Conservation (phyloP, 805 yeast genomes). For the Kuraishia cidri region DNA sequence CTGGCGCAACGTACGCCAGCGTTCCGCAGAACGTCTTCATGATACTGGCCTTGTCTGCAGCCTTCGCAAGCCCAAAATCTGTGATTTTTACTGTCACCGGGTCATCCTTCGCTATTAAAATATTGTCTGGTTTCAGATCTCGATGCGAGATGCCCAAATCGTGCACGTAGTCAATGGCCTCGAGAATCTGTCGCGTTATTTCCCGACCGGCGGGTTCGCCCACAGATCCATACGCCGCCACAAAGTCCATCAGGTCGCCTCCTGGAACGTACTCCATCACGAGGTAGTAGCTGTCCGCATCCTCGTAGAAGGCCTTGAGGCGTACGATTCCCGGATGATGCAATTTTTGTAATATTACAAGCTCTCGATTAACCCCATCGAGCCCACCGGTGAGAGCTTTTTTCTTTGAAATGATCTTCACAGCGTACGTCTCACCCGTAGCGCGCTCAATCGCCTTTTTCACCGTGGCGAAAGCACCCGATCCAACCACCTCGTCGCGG, state of each 20-base stretch:
- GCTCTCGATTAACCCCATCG: conserved; percentile 79
- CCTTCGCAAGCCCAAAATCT: conserved; percentile 94
- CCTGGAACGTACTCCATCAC: conserved; percentile 96
- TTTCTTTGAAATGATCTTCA: conserved; percentile 78
- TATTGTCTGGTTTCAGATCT: conserved; percentile 94
- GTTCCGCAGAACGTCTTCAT: conserved; percentile 98
- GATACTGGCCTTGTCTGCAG: conserved; percentile 72
- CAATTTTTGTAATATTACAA: conserved; percentile 67
- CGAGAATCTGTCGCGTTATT: conserved; percentile 73
- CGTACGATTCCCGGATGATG: conserved; percentile 82
- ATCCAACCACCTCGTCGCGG: conserved; percentile 81
- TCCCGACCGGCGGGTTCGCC: conserved; percentile 89
- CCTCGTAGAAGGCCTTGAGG: conserved; percentile 80
- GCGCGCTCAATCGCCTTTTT: conserved; percentile 81
- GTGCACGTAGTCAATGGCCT: conserved; percentile 85
- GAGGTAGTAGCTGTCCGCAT: conserved; percentile 67
- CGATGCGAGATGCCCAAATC: conserved; percentile 89
- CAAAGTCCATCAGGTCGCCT: conserved; percentile 97
- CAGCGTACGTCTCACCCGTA: conserved; percentile 84
- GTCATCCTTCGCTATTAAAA: conserved; percentile 80
- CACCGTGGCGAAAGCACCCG: conserved; percentile 98
- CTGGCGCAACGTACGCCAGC: conserved; percentile 95
- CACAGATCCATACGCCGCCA: conserved; percentile 84
- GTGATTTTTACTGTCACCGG: conserved; percentile 90
- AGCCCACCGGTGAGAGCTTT: conserved; percentile 70